Evolutionary conservation across 192 early-diverging fungal genomes (phyloP).

Genomic region (Dispira simplex): DNA sequence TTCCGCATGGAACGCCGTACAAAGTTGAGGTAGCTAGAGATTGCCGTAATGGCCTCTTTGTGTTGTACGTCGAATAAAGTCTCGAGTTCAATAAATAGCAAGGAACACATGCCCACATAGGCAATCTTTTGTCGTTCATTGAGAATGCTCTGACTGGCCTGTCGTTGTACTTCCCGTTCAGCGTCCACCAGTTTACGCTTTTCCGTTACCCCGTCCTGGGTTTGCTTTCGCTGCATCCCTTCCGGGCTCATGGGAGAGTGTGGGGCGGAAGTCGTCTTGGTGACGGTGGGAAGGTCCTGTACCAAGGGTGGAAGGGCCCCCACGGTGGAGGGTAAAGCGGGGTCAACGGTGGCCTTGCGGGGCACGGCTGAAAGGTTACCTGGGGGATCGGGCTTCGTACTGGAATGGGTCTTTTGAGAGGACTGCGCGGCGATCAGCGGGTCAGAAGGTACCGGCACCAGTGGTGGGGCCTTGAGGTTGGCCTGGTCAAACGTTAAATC

Average conservation of each 20-base stretch:
- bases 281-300: background rate
- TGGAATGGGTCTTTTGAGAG: background rate
- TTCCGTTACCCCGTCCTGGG: background rate
- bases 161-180: slow-evolving; percentile 11
- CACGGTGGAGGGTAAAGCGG: background rate
- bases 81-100: slow-evolving; percentile 54
- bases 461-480: slow-evolving; percentile 1
- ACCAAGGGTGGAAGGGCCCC: slow-evolving; percentile 7
- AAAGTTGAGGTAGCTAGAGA: slow-evolving; percentile 63
- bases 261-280: background rate
- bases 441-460: background rate
- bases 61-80: slow-evolving; percentile 35
- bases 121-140: slow-evolving; percentile 83
- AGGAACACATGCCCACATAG: slow-evolving; percentile 75
- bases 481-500: slow-evolving; percentile 10
- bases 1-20: slow-evolving; percentile 65
- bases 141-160: slow-evolving; percentile 47
- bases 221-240: background rate
- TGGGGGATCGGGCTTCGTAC: background rate
- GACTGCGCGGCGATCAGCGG: background rate
- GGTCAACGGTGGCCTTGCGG: background rate
- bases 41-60: slow-evolving; percentile 47
- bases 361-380: background rate
- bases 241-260: background rate
- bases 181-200: slow-evolving; percentile 7